Evolutionary conservation across 163 green algal genomes (phyloP).

Genomic region (Chloromonas sp.): DNA sequence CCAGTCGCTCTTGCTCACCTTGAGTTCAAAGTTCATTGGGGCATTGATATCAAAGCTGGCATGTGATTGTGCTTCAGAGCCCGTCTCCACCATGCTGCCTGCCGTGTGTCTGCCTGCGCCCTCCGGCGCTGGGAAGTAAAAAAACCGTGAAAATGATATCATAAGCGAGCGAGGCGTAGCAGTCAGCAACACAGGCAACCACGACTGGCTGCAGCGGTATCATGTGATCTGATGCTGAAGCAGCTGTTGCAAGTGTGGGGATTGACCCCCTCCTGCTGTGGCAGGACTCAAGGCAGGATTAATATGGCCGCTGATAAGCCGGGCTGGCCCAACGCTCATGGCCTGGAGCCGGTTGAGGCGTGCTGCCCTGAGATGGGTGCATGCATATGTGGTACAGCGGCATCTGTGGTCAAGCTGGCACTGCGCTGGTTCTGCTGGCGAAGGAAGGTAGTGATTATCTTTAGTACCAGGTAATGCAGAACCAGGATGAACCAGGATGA

Average conservation of each 20-base stretch:
- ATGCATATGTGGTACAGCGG: not conserved
- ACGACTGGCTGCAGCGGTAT: slow-evolving; percentile 23
- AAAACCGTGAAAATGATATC: slow-evolving; percentile 27
- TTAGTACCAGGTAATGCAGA: no score
- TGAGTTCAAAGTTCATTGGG: not conserved
- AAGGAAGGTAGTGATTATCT: slow-evolving; percentile 16
- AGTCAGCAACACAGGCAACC: slow-evolving; percentile 33
- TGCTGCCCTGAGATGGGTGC: no score
- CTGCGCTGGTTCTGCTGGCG: slow-evolving; percentile 2
- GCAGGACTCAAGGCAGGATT: not conserved
- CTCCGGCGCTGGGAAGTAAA: not conserved
- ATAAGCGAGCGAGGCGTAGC: slow-evolving; percentile 48
- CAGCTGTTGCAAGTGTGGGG: not conserved
- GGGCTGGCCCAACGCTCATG: no score
- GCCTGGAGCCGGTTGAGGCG: no score
- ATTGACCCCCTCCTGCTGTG: not conserved
- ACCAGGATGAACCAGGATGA: no score
- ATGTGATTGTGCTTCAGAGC: not conserved
- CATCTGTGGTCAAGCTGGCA: not conserved
- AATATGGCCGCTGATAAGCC: not conserved
- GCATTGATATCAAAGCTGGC: not conserved
- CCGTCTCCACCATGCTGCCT: not conserved
- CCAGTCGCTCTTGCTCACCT: not conserved
- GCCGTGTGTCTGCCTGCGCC: not conserved
- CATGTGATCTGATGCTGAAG: not conserved